Evolutionary conservation across 306 rosid species (phyloP), one percentile per base, ranked within the genome.

Genomic region (Lathyrus tuberosus): DNA sequence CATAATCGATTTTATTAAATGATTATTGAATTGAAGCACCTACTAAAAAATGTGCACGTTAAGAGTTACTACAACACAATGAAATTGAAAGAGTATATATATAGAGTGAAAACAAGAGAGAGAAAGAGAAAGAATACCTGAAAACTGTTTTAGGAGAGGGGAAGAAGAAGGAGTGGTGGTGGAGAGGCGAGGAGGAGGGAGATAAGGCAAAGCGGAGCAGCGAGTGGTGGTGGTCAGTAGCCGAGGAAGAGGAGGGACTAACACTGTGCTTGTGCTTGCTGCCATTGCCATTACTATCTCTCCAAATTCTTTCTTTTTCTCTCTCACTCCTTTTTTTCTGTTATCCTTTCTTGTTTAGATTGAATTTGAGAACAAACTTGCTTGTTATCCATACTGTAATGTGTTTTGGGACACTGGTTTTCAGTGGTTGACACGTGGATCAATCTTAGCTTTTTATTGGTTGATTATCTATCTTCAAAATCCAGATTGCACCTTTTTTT

Each of bases 181-280:
- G 69, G 85, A 78, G 73, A 82, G n/a, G 41, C 96, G 95, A 75
- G 96, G 80, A 75, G 96, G 80, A 12, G 96, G 93, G 31, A 95
- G 95, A 64, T 28, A 73, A 51, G 95, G 97, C 78, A 81, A 72
- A 62, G 91, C 88, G 62, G 91, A 83, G 71, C 84, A 84, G 65
- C 91, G 89, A 24, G 79, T 42, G 78, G 62, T 62, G 70, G 78
- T 78, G 62, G 75, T 12, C 30, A 84, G 67, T 42, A 83, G 66
- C 41, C 82, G 76, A 38, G 86, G 82, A 48, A 86, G 73, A 30
- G 74, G 72, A 62, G 49, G 68, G 1, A 63, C 35, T 10, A 91
- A 71, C 62, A 86, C 86, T 58, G 99, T 78, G 78, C 89, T 70
- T 65, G 92, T 79, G 69, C 80, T 80, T 7, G 86, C 82, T 42